A percentile compares a stretch with the other conserved stretches of the same genome.
phyloP scores from a whole-genome alignment of 2,329 filamentous ascomycete genomes.

The Xylaria digitata region DNA sequence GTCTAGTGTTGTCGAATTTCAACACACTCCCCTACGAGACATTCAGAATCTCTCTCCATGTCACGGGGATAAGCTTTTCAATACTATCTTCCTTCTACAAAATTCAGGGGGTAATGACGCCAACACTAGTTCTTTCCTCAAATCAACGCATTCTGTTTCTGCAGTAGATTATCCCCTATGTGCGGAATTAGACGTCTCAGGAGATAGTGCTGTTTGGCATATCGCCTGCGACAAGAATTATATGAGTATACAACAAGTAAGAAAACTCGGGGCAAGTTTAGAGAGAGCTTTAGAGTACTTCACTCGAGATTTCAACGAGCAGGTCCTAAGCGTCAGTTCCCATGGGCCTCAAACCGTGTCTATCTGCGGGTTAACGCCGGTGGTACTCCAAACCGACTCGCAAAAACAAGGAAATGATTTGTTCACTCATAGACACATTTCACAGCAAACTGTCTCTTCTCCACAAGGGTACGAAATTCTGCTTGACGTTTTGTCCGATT shows the following conservation, averaged over 20 bases:
- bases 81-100: slow-evolving; percentile 68
- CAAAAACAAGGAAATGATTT: not conserved
- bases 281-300: slow-evolving; percentile 70
- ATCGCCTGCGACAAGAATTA: slow-evolving; percentile 73
- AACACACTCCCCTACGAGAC: slow-evolving; percentile 81
- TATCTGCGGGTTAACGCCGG: slow-evolving; percentile 71
- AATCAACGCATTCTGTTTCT: slow-evolving; percentile 71
- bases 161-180: slow-evolving; percentile 85
- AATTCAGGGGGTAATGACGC: slow-evolving; percentile 44
- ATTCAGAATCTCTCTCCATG: slow-evolving; percentile 65
- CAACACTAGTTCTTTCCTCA: slow-evolving; percentile 59
- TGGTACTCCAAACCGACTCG: slow-evolving; percentile 44
- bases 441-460: not conserved
- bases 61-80: slow-evolving; percentile 57
- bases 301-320: slow-evolving; percentile 58
- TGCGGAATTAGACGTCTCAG: slow-evolving; percentile 78
- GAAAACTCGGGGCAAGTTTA: slow-evolving; percentile 66
- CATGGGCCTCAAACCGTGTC: slow-evolving; percentile 59
- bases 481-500: slow-evolving; percentile 60
- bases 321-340: slow-evolving; percentile 65
- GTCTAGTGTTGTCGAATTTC: slow-evolving; percentile 73
- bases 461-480: slow-evolving; percentile 47
- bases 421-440: not conserved
- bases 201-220: slow-evolving; percentile 72
- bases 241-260: slow-evolving; percentile 58